Conservation (phyloP, 2,329 filamentous ascomycete genomes). For the Apiospora kogelbergensis region DNA sequence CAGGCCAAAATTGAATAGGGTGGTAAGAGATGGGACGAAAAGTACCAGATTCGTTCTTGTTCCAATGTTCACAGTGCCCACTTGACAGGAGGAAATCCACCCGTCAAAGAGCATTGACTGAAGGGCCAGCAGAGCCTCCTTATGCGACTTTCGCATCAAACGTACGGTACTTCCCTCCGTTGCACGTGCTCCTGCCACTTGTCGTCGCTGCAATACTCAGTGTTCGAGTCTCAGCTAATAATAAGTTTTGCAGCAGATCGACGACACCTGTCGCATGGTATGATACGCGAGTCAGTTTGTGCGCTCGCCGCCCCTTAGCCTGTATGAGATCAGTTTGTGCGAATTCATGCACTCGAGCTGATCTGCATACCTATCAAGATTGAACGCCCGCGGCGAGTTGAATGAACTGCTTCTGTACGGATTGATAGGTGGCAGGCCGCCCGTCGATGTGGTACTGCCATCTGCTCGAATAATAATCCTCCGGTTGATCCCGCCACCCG, state of each 20-base stretch:
- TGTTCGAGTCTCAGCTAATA: background rate
- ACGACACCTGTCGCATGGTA: background rate
- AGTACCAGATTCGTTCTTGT: background rate
- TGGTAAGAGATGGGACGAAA: constrained; percentile 1
- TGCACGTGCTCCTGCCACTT: background rate
- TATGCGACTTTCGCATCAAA: background rate
- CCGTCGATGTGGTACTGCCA: constrained; percentile 2
- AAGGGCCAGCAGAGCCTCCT: background rate
- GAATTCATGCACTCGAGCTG: constrained; percentile 14
- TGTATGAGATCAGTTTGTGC: constrained; percentile 15
- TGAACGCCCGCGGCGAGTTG: background rate
- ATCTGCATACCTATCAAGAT: background rate
- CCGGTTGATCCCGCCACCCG: constrained; percentile 5
- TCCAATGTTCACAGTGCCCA: background rate
- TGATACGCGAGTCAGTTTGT: constrained; percentile 1
- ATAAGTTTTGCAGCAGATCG: constrained; percentile 1
- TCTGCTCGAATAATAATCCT: constrained; percentile 6
- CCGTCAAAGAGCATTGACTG: background rate
- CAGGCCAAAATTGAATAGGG: background rate
- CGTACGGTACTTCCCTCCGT: background rate
- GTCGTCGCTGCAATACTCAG: background rate
- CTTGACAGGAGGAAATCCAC: background rate
- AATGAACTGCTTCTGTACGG: background rate
- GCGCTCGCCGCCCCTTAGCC: constrained; percentile 12
- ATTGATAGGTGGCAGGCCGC: background rate